These are phyloP conservation scores for Chamaecyparis obtusa DNA, from an alignment of 75 land plant genomes.

Conservation along the genomic window DNA sequence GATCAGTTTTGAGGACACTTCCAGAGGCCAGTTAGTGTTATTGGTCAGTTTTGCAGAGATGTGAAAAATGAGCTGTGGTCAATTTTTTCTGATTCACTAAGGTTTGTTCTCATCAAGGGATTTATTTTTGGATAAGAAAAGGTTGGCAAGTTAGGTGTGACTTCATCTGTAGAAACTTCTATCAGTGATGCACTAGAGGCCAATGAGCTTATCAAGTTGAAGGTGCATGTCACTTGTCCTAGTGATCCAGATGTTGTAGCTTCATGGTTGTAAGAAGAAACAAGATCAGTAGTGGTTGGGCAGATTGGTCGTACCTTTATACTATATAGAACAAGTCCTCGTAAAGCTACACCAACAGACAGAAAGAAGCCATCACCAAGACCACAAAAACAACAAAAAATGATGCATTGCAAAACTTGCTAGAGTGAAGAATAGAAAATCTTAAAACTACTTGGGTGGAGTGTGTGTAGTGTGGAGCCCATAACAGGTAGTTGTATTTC, in stretches of 20 bases:
- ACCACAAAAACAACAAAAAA: constrained; percentile 12
- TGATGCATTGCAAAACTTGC: background rate
- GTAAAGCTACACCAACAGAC: constrained; percentile 49
- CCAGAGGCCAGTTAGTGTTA: no score
- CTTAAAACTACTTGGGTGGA: constrained; percentile 3
- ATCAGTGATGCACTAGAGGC: no score
- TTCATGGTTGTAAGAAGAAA: constrained; percentile 48
- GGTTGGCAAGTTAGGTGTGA: no score
- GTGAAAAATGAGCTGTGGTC: no score
- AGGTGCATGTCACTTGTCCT: constrained; percentile 68
- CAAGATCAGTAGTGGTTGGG: constrained; percentile 68
- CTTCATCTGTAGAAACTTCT: no score
- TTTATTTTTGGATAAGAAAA: no score
- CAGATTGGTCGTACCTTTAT: constrained; percentile 71
- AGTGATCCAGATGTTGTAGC: constrained; percentile 56
- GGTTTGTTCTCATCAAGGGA: no score
- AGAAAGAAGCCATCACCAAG: constrained; percentile 19
- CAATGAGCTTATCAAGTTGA: no score
- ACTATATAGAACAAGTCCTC: constrained; percentile 67
- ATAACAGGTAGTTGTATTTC: background rate
- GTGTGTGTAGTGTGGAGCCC: background rate
- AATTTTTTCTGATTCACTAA: no score
- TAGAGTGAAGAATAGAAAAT: background rate
- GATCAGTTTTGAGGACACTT: no score
- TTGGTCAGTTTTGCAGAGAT: no score